Percentiles rank a stretch among this genome's conserved stretches.
Conservation (phyloP, 176 grass and related monocot genomes). For the Bonia amplexicaulis region DNA sequence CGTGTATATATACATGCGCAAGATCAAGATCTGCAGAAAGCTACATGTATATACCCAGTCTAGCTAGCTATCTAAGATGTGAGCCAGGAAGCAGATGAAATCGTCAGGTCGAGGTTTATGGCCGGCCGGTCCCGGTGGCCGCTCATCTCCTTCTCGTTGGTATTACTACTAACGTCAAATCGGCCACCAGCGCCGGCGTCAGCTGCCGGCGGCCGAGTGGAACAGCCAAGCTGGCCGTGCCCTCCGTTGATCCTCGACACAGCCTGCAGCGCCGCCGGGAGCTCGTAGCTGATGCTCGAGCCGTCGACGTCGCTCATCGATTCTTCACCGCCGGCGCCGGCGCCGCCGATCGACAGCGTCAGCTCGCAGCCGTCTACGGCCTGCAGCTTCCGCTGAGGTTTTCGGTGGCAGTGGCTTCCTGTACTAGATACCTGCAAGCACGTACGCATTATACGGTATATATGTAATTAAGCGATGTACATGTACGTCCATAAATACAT, state of each 20-base stretch:
- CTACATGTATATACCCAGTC: neutral
- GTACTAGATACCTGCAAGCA: neutral
- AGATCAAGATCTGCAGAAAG: too few relatives aligned
- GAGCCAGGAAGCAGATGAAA: constrained; percentile 48
- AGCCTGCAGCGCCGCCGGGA: neutral
- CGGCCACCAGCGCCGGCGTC: neutral
- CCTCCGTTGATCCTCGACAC: neutral
- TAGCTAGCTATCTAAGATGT: neutral
- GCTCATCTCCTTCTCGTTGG: neutral
- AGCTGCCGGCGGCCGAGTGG: neutral
- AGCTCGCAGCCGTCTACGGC: constrained; percentile 23
- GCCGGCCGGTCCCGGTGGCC: neutral
- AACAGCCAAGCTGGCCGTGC: neutral
- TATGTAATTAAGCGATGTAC: neutral
- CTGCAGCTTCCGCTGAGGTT: neutral
- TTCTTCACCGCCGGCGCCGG: neutral
- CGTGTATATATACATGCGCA: too few relatives aligned
- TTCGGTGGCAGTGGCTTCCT: neutral
- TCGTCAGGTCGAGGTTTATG: constrained; percentile 56
- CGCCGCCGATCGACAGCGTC: constrained; percentile 34
- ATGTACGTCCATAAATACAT: neutral
- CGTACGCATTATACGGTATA: neutral
- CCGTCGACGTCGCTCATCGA: constrained; percentile 24
- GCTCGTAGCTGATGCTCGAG: constrained; percentile 36
- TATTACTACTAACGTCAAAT: neutral